Base-by-base conservation (phyloP, 768 basidiomycete genomes). In the Tulasnella sp. region DNA sequence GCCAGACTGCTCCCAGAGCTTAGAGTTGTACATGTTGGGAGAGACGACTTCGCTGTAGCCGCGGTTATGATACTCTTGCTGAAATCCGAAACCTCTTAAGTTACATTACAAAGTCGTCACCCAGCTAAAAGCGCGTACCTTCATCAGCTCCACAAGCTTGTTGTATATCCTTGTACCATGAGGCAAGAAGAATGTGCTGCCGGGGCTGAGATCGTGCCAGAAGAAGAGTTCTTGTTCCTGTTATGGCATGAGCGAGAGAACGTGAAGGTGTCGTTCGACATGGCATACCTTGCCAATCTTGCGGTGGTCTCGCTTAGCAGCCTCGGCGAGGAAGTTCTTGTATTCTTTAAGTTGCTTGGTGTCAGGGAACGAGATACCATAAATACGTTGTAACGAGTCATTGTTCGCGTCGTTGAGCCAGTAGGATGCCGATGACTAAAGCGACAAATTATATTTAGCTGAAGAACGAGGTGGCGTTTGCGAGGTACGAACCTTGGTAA, bases 351-450 rank as follows among this genome's bases (percentile, higher is more conserved):
- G 87, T 85, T 97, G 95, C 86, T 98, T 97, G 87, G 94, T 94
- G 87, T 99, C 98, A 0, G 98, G 98, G 91, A 99, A 99, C 0
- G 97, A 98, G 85, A 99, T 96, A 81, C 98, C 98, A 85, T 99
- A 99, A 82, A 99, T 91, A 48, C 98, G 93, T 85, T 99, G 98
- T 42, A 99, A 89, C 0, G 95, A 94, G 83, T 99, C 98, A 85
- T 98, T 98, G 84, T 90, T 93, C 37, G 93, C 88, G 84, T 98
- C 96, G 40, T 96, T 97, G 34, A 98, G 91, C 92, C 99, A 99
- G 87, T 98, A 99, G 9, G 96, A 98, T 0, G 98, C 94, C 28
- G 98, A 99, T 87, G 94, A 98, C 95, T 97, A 80, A 4, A 40
- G 18, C 16, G 58, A 20, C 20, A 74, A 46, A 48, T 76, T 22